phyloP scores from a whole-genome alignment of 106 monocot genomes.

The Vanilla planifolia region DNA sequence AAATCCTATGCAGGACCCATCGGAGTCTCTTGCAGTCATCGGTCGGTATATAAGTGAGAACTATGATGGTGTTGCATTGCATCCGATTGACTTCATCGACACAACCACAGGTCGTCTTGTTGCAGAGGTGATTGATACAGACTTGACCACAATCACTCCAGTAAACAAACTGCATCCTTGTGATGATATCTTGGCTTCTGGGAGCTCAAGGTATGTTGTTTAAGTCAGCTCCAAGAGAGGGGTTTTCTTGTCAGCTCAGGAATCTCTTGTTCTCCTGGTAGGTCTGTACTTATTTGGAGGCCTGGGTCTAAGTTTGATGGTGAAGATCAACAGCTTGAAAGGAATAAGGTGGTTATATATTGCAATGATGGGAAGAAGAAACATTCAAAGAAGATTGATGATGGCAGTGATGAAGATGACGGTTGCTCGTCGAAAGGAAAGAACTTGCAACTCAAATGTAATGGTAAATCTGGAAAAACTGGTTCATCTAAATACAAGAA shows the following conservation, averaged over 20 bases:
- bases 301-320: conserved; percentile 17
- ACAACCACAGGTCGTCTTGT: conserved; percentile 67
- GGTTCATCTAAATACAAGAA: conserved; percentile 4
- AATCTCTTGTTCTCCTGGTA: conserved; percentile 2
- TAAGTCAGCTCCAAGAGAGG: background rate
- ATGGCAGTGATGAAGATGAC: conserved; percentile 37
- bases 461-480: conserved; percentile 9
- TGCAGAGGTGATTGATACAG: conserved; percentile 72
- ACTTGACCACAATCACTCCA: conserved; percentile 86
- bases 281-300: conserved; percentile 69
- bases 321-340: conserved; percentile 7
- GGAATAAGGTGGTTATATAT: conserved; percentile 38
- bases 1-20: conserved; percentile 48
- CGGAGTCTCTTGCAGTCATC: conserved; percentile 78
- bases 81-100: conserved; percentile 95
- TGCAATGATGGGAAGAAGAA: conserved; percentile 29
- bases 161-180: conserved; percentile 89
- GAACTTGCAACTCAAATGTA: conserved; percentile 29
- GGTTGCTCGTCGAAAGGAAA: conserved; percentile 26
- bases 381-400: conserved; percentile 18
- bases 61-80: conserved; percentile 77
- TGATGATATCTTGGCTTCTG: conserved; percentile 82
- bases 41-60: conserved; percentile 98
- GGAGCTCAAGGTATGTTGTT: conserved; percentile 72
- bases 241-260: background rate